A percentile compares a stretch with the other conserved stretches of the same genome.
Evolutionary conservation across 1,139 yeast species (phyloP).

Genomic region (Scheffersomyces titani): DNA sequence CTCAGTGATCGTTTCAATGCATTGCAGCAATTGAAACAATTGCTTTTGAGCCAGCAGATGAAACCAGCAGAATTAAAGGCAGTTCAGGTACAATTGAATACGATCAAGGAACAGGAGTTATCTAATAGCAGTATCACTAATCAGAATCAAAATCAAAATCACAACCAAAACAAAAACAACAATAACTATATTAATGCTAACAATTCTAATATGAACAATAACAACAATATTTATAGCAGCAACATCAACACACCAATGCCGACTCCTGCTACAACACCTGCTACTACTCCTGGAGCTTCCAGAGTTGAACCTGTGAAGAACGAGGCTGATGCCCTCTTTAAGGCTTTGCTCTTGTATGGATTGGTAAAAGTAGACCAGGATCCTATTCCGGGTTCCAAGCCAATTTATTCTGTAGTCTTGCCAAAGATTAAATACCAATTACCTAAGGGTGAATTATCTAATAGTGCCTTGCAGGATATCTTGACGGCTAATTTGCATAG

Average conservation of each 20-base stretch:
- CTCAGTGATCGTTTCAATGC: slow-evolving; percentile 42
- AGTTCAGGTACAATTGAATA: slow-evolving; percentile 36
- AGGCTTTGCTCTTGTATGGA: slow-evolving; percentile 37
- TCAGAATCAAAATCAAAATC: slow-evolving; percentile 5
- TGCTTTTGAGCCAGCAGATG: slow-evolving; percentile 41
- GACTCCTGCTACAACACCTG: slow-evolving; percentile 15
- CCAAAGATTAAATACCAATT: slow-evolving; percentile 35
- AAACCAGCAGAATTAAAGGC: slow-evolving; percentile 43
- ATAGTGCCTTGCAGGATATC: slow-evolving; percentile 35
- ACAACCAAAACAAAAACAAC: not conserved
- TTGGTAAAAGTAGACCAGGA: slow-evolving; percentile 44
- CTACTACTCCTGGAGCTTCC: slow-evolving; percentile 9
- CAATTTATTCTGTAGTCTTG: slow-evolving; percentile 35
- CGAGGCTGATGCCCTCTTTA: slow-evolving; percentile 22
- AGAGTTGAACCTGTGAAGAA: not conserved
- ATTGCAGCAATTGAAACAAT: slow-evolving; percentile 41
- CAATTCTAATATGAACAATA: too few species aligned
- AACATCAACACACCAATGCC: slow-evolving; percentile 12
- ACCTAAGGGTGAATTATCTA: slow-evolving; percentile 21
- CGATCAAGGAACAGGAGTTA: slow-evolving; percentile 38
- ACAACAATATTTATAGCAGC: too few species aligned
- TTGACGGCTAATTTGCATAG: slow-evolving; percentile 20
- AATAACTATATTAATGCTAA: too few species aligned
- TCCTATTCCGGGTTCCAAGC: slow-evolving; percentile 44
- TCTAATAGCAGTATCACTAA: slow-evolving; percentile 7